Percentiles rank a stretch among this genome's conserved stretches.
Evolutionary conservation across 257 asterid species (phyloP).

Genomic region (Plantago elongata): DNA sequence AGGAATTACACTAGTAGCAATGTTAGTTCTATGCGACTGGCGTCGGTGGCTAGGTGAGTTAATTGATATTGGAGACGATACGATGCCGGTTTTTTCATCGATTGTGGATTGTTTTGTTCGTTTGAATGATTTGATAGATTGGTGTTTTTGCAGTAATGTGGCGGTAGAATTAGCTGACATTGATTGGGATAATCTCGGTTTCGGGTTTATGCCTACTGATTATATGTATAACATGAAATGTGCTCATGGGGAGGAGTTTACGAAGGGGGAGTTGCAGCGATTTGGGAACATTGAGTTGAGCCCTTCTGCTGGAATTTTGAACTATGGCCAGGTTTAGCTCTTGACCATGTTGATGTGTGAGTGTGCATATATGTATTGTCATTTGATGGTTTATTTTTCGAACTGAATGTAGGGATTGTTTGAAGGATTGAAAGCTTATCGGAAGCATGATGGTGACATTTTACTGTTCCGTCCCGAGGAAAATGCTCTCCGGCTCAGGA

Average conservation of each 20-base stretch:
- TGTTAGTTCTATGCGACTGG: conserved; percentile 37
- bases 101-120: background rate
- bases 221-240: conserved; percentile 90
- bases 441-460: conserved; percentile 74
- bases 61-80: background rate
- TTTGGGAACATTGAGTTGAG: conserved; percentile 95
- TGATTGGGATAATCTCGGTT: conserved; percentile 94
- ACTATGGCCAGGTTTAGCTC: conserved; percentile 86
- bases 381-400: background rate
- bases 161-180: conserved; percentile 52
- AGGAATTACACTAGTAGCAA: conserved; percentile 20
- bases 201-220: conserved; percentile 69
- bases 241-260: conserved; percentile 56
- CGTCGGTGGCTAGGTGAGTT: conserved; percentile 48
- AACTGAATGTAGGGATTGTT: conserved; percentile 60
- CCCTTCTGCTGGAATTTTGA: conserved; percentile 86
- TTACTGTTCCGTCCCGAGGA: conserved; percentile 86
- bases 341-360: background rate
- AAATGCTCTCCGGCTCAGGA: conserved; percentile 60
- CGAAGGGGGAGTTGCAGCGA: conserved; percentile 66
- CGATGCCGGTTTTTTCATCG: background rate
- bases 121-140: conserved; percentile 17
- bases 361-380: background rate
- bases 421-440: conserved; percentile 86
- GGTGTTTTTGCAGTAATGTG: conserved; percentile 39